phyloP scores from a whole-genome alignment of 2,329 filamentous ascomycete genomes.

The Leptographium lundbergii region DNA sequence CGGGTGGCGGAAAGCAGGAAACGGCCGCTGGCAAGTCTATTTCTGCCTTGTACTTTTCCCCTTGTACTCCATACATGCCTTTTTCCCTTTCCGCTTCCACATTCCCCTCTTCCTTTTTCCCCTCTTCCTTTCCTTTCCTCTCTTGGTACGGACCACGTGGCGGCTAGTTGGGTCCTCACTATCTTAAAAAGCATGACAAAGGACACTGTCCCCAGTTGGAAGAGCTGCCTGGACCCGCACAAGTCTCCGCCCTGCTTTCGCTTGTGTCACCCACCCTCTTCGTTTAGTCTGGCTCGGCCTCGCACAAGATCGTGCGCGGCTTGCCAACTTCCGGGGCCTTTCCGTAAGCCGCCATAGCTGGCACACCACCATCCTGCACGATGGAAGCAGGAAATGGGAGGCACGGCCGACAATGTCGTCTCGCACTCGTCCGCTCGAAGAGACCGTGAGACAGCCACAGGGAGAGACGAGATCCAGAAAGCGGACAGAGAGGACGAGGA shows the following conservation, averaged over 20 bases:
- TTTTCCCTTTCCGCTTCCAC: not conserved
- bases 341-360: too few relatives aligned
- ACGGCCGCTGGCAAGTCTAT: not conserved
- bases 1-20: not conserved
- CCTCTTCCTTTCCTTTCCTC: not conserved
- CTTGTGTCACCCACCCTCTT: not conserved
- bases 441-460: too few relatives aligned
- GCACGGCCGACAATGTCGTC: not conserved
- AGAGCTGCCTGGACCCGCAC: not conserved
- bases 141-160: not conserved
- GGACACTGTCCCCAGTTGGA: not conserved
- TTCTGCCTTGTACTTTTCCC: not conserved
- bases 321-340: not conserved
- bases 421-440: too few relatives aligned
- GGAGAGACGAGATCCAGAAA: too few relatives aligned
- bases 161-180: not conserved
- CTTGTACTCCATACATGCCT: not conserved
- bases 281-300: not conserved
- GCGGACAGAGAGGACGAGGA: too few relatives aligned
- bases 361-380: too few relatives aligned
- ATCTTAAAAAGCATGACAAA: not conserved
- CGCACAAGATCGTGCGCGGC: not conserved
- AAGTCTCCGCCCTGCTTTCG: not conserved
- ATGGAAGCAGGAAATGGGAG: too few relatives aligned
- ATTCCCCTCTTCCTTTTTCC: not conserved